phyloP scores from a whole-genome alignment of 2,329 filamentous ascomycete genomes.

The Xylaria hypoxylon region DNA sequence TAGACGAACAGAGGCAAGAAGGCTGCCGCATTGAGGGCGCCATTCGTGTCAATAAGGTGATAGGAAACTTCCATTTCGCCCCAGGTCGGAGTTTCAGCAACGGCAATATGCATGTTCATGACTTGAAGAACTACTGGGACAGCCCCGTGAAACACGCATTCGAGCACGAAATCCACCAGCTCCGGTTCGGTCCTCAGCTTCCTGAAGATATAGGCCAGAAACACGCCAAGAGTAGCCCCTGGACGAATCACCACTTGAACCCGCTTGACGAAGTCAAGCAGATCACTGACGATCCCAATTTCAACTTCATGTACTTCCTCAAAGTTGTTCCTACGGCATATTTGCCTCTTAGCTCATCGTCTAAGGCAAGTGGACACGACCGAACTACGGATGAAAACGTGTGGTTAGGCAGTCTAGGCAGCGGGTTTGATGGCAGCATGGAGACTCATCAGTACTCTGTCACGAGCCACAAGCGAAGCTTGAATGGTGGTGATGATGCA shows the following conservation, averaged over 20 bases:
- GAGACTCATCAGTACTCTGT: constrained; percentile 99
- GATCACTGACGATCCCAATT: constrained; percentile 82
- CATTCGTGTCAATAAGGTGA: constrained; percentile 96
- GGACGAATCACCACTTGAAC: constrained; percentile 92
- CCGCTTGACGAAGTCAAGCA: constrained; percentile 86
- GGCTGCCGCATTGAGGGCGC: constrained; percentile 94
- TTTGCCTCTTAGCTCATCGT: constrained; percentile 86
- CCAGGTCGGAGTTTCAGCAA: constrained; percentile 96
- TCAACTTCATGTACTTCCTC: constrained; percentile 99
- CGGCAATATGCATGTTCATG: constrained; percentile 97
- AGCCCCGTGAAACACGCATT: constrained; percentile 83
- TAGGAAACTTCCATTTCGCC: constrained; percentile 98
- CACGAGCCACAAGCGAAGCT: constrained; percentile 92
- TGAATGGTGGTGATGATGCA: constrained; percentile 84
- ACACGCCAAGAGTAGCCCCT: constrained; percentile 65
- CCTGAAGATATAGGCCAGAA: constrained; percentile 76
- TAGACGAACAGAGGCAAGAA: constrained; percentile 89
- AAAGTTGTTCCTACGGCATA: constrained; percentile 98
- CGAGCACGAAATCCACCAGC: constrained; percentile 85
- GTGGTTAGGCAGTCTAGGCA: constrained; percentile 76
- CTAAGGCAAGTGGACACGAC: constrained; percentile 58
- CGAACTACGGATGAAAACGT: constrained; percentile 62
- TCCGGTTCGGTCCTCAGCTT: constrained; percentile 93
- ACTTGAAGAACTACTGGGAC: constrained; percentile 94
- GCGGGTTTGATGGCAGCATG: constrained; percentile 78